Evolutionary conservation across 208 protist genomes (phyloP), one percentile per base, ranked within the genome.

Genomic region (Naegleria lovaniensis): DNA sequence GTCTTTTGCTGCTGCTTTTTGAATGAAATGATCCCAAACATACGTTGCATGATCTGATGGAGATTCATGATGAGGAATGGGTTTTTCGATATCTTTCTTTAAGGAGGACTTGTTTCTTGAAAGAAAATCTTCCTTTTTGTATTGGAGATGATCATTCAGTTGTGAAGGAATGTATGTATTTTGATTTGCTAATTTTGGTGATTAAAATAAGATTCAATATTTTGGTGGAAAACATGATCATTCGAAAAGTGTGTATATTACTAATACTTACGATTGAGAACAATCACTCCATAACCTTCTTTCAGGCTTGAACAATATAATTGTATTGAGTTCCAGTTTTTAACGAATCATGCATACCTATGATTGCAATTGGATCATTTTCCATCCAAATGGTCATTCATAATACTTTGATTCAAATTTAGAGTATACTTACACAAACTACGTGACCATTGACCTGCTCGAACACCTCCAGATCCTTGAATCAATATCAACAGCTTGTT

Each of bases 251-350:
- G n/a, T n/a, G n/a, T n/a, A n/a, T n/a, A n/a, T n/a, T n/a, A n/a
- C n/a, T n/a, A n/a, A n/a, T n/a, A n/a, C n/a, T n/a, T n/a, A n/a
- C n/a, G 84, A 38, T 88, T 88, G 40, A 88, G 38, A 25, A 88
- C 84, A 55, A 88, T 88, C 5, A 88, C 84, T 41, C 84, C 84
- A 88, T 88, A 88, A 33, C 84, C 84, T 39, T 51, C 43, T 38
- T 36, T 5, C 41, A 39, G 0, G 84, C 84, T 55, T 55, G 39
- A 19, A 41, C 11, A 15, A 88, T 58, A 55, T 88, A 88, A 5
- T 25, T 7, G 38, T 41, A 22, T 22, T 39, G 15, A 58, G 41
- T 39, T 39, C 84, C 84, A 48, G 43, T 55, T 38, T 52, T 19
- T 6, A 88, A 58, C 19, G 41, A 29, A 5, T 88, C 84, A 55